Conservation (phyloP, 2,329 filamentous ascomycete genomes). For the Colletotrichum sp. region DNA sequence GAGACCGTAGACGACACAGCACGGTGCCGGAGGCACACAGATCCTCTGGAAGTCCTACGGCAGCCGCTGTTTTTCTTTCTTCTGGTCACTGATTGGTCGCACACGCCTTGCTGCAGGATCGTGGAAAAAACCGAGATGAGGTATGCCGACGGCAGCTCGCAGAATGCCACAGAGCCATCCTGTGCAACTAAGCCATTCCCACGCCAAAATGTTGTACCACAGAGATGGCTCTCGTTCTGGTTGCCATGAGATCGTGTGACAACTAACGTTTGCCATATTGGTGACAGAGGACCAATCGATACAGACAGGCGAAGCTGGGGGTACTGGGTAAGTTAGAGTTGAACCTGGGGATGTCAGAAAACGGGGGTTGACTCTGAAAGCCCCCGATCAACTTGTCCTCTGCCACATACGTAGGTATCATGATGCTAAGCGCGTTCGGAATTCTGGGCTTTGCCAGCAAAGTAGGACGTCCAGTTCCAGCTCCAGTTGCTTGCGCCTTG, state of each 20-base stretch:
- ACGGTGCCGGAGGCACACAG: background rate
- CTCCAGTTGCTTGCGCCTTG: background rate
- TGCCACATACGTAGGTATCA: background rate
- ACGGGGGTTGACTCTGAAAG: background rate
- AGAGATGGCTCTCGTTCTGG: background rate
- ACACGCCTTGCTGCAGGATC: conserved; percentile 24
- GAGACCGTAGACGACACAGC: background rate
- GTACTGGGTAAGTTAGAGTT: background rate
- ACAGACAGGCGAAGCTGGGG: background rate
- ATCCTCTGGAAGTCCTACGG: background rate
- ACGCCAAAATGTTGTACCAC: conserved; percentile 2
- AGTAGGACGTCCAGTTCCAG: background rate
- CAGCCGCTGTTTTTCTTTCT: background rate
- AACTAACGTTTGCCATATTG: background rate
- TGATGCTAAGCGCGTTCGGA: background rate
- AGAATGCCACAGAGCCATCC: conserved; percentile 1
- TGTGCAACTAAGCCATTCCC: background rate
- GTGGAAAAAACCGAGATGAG: conserved; percentile 21
- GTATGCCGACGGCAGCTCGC: conserved; percentile 9
- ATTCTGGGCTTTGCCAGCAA: background rate
- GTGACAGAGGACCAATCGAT: background rate
- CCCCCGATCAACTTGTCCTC: background rate
- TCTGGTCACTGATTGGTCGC: conserved; percentile 2
- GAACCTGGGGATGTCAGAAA: background rate
- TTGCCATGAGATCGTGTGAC: background rate